Evolutionary conservation across 352 stramenopile genomes (phyloP).

Genomic region (Globisporangium lucens): DNA sequence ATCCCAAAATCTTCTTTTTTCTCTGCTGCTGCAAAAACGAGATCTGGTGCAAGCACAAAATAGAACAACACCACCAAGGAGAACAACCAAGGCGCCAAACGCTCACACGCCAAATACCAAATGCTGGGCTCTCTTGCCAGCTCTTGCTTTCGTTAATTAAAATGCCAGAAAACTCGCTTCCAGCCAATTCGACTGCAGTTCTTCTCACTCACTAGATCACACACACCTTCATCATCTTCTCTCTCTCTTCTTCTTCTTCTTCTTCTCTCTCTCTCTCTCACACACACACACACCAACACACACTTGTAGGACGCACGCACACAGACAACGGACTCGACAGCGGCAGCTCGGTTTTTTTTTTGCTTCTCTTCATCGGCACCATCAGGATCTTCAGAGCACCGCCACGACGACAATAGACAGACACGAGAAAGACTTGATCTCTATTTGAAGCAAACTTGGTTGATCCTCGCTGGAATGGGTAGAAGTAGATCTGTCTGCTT

Average conservation of each 20-base stretch:
- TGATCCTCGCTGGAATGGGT: background rate
- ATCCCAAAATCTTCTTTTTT: background rate
- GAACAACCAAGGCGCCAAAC: too few species aligned
- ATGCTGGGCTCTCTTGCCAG: background rate
- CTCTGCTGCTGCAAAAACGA: background rate
- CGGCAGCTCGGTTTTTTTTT: background rate
- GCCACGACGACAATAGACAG: background rate
- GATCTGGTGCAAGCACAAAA: background rate
- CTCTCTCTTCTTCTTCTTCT: background rate
- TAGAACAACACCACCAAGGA: background rate
- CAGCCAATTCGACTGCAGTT: background rate
- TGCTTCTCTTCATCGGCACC: background rate
- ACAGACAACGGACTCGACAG: background rate
- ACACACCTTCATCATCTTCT: background rate
- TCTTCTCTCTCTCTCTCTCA: background rate
- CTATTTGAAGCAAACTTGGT: slow-evolving; percentile 2
- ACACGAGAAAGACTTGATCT: background rate
- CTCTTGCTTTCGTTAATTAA: background rate
- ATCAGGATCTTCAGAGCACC: background rate
- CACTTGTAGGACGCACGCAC: background rate
- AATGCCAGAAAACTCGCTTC: too few species aligned
- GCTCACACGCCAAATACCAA: background rate
- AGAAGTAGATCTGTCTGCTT: background rate
- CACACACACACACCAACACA: slow-evolving; percentile 1
- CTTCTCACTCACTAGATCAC: background rate